phyloP scores from a whole-genome alignment of 345 rosid genomes.

The Brassica incana region DNA sequence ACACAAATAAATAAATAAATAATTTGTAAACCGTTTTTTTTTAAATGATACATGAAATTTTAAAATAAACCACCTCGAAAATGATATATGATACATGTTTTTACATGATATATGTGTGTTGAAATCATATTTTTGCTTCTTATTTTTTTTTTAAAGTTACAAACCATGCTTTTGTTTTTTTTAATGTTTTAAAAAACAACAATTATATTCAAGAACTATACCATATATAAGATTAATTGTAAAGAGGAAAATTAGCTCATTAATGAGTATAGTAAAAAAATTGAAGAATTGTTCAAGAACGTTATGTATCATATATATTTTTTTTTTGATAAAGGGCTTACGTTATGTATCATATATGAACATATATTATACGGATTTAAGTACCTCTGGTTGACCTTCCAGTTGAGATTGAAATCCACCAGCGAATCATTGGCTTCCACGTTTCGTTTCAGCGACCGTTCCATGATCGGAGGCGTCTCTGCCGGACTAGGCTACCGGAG shows the following conservation, averaged over 20 bases:
- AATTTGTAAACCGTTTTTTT: no score
- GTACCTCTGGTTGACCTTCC: slow-evolving; percentile 55
- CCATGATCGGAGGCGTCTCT: slow-evolving; percentile 69
- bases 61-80: no score
- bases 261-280: no score
- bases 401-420: slow-evolving; percentile 38
- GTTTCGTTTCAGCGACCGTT: slow-evolving; percentile 50
- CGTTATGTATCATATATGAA: neutral
- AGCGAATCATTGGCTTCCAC: slow-evolving; percentile 52
- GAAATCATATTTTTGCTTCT: neutral
- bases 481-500: slow-evolving; percentile 68
- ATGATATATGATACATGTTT: no score
- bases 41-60: no score
- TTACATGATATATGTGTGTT: no score
- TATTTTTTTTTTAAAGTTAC: no score
- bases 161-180: neutral
- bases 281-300: neutral
- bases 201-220: neutral
- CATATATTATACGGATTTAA: neutral
- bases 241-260: neutral
- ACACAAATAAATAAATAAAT: no score
- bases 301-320: neutral
- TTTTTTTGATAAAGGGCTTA: no score
- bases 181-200: neutral
- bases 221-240: no score